Base-by-base conservation (phyloP, 495 filamentous ascomycete genomes). In the Parathielavia hyrcaniae region DNA sequence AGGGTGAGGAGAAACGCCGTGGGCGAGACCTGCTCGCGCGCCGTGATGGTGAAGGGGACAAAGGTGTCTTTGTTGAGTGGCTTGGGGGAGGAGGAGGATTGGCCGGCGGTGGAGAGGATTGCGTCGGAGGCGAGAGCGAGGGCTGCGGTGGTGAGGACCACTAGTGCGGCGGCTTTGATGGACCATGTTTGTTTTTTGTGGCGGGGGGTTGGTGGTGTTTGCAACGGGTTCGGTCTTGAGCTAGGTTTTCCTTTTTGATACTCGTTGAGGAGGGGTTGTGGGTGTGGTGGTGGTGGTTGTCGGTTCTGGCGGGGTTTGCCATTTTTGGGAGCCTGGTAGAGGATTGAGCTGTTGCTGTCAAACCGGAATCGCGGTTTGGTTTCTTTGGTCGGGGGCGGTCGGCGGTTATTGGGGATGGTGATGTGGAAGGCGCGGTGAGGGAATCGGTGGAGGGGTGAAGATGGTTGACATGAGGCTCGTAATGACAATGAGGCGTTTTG, bases 1-100 rank as follows among this genome's bases (percentile, higher is more conserved):
- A 95, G 74, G 1, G 83, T 88, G 64, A 96, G 83, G 49, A 96
- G 80, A 64, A 86, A 82, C 61, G 85, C 86, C 0, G 86, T 88
- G 5, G 83, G 77, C 5, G 91, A 89, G n/a, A 95, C 78, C 0
- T 80, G 75, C 45, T 87, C 81, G 64, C 81, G 83, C 3, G 77
- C 73, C 3, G 81, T 75, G 48, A 97, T 78, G 17, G 77, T 81
- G 61, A 83, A 83, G 14, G 82, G 81, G 10, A 79, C 77, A 67
- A 91, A 91, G 14, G 67, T 69, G 11, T 55, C 50, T 0, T 68
- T 57, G 64, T 81, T 79, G 44, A 86, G 73, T 16, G 65, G 55
- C 9, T 36, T 19, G 50, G 57, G 34, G 46, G 36, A 11, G 14
- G 16, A 10, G 39, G 23, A 6, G 1, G 26, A 30, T 23, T 46